Evolutionary conservation across 192 early-diverging fungal species (phyloP), one percentile per base, ranked within the genome.

Genomic region (Paraglomus brasilianum): DNA sequence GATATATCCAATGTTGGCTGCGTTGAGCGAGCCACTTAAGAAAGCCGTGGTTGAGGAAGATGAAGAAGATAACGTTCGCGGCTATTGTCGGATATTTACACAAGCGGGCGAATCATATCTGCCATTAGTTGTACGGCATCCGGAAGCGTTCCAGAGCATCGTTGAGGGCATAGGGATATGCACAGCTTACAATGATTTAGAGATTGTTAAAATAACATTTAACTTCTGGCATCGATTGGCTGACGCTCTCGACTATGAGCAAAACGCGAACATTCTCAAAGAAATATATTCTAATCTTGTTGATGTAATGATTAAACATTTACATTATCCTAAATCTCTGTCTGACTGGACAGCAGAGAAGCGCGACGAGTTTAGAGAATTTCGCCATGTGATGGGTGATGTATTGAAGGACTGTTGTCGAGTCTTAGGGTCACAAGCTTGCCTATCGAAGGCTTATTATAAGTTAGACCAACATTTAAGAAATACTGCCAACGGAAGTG

Each of bases 341-440:
- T 74, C 70, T 10, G 76, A 73, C 5, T 91, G 87, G 90, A 89
- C 89, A 1, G 91, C 92, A 9, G 83, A 92, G 73, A 91, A 95
- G 70, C 86, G 92, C n/a, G 98, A 99, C 68, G 92, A 97, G 36
- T 99, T 99, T 73, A 81, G 95, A 44, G 94, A 97, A 36, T 97
- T 98, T 77, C 86, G 98, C 22, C 96, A 99, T 78, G 83, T 87
- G 36, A 94, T 98, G 82, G 98, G 96, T 49, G 95, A 98, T 69
- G 93, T 96, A 48, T 83, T 99, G 43, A 99, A 99, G 80, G 91
- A 92, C 72, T 96, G 95, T 68, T 93, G 94, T 48, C 74, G 83
- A 11, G 88, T 98, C 13, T 73, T 96, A 1, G 95, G 95, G 5
- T 83, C 84, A 10, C 80, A 89, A 2, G 82, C 82, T 36, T 90